phyloP scores from a whole-genome alignment of 352 stramenopile genomes.

The Globisporangium yorkense region DNA sequence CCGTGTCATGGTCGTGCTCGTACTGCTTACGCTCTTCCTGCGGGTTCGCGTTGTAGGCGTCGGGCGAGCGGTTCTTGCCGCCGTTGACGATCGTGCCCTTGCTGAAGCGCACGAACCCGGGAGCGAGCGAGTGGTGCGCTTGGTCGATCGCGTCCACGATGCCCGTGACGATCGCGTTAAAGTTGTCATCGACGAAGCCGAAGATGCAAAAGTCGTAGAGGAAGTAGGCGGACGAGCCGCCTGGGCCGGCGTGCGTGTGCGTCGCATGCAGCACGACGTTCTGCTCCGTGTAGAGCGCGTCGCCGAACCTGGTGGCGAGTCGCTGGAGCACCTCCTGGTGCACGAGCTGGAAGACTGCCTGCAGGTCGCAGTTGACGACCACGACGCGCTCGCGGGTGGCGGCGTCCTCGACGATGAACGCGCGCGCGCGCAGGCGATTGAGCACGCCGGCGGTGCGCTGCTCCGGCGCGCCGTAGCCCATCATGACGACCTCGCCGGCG shows the following conservation, averaged over 20 bases:
- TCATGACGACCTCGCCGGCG: constrained; percentile 51
- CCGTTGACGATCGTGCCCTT: constrained; percentile 24
- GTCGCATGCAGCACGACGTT: constrained; percentile 76
- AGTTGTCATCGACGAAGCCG: constrained; percentile 44
- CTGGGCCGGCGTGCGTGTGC: constrained; percentile 79
- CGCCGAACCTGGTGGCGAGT: constrained; percentile 26
- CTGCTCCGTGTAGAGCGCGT: constrained; percentile 37
- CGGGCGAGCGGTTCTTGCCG: constrained; percentile 67
- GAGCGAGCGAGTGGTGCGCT: constrained; percentile 48
- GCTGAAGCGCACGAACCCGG: constrained; percentile 34
- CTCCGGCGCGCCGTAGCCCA: constrained; percentile 32
- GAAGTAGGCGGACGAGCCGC: constrained; percentile 68
- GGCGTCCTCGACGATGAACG: constrained; percentile 49
- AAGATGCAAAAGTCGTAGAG: constrained; percentile 55
- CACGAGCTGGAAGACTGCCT: constrained; percentile 42
- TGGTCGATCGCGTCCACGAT: constrained; percentile 54
- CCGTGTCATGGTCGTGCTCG: constrained; percentile 50
- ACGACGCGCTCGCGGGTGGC: constrained; percentile 27
- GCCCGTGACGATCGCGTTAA: constrained; percentile 58
- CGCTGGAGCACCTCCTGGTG: constrained; percentile 44
- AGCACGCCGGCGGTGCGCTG: constrained; percentile 44
- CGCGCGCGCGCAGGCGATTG: constrained; percentile 53
- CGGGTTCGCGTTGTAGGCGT: constrained; percentile 70
- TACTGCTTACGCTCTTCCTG: constrained; percentile 49
- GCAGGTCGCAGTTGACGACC: constrained; percentile 45